Evolutionary conservation across 176 grass and related monocot genomes (phyloP), one percentile per base, ranked within the genome.

Genomic region (Echinochloa phyllopogon): DNA sequence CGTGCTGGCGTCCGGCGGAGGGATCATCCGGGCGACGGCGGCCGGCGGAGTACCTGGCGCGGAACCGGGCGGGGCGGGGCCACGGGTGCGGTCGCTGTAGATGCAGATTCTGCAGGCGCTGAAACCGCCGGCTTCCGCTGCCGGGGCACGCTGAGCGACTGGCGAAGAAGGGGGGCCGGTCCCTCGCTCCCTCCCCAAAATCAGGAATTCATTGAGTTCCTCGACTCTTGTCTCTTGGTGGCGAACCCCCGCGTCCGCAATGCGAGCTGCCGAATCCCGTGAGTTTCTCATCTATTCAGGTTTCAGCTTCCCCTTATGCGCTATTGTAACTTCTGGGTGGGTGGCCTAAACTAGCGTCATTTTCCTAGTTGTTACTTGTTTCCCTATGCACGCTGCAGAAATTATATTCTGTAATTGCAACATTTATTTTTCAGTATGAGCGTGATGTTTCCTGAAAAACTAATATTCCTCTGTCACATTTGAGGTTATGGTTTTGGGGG

Each of bases 151-250:
- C 88, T 4, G 90, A 90, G 38, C 82, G 86, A 17, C 90, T 94
- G 21, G 68, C 88, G 1, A 94, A 97, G 88, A 94, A 97, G 86
- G 90, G 90, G 39, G 86, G 63, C 92, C 69, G 76, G 51, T 97
- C 88, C 29, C 44, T 94, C 69, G 76, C 44, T 94, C 86, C 29
- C 44, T 94, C 40, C 94, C 92, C 86, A 94, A 94, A 79, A 97
- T 90, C 71, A 72, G 67, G 49, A 16, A 51, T 17, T 16, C 49
- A 15, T 5, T 4, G 92, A 97, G 47, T 79, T 97, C 75, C 83
- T 97, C 47, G 83, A 33, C 29, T 33, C 29, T 33, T 33, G 29
- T 33, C 29, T 33, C 29, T 33, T 33, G 29, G 29, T 33, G 29
- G 1, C 29, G 2, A 1, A 33, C 29, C 29, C 29, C 29, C 29